A percentile compares a stretch with the other conserved stretches of the same genome.
Evolutionary conservation across 1,139 yeast genomes (phyloP).

Genomic region (Kazachstania sp.): DNA sequence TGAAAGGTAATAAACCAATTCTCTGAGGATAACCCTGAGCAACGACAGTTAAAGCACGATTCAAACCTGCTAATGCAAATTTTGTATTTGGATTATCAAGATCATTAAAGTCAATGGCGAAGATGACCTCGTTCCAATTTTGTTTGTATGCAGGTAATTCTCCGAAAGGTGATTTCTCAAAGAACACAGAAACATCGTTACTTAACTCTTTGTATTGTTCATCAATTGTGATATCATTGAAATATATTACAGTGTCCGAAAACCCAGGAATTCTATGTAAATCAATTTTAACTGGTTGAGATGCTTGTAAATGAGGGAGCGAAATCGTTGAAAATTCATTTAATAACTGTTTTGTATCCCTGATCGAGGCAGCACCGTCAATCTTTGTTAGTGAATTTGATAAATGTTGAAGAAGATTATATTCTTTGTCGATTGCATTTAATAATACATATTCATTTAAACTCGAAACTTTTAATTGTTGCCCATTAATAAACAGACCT

Average conservation of each 20-base stretch:
- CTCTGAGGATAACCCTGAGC: conserved; percentile 65
- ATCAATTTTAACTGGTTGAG: conserved; percentile 29
- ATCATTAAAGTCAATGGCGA: conserved; percentile 58
- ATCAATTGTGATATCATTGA: conserved; percentile 71
- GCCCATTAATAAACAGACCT: conserved; percentile 60
- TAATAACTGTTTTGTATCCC: conserved; percentile 11
- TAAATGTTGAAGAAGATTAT: conserved; percentile 9
- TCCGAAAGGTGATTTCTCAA: conserved; percentile 39
- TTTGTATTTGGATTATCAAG: conserved; percentile 36
- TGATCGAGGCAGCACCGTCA: conserved; percentile 3
- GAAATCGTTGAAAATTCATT: conserved; percentile 18
- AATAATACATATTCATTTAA: conserved; percentile 18
- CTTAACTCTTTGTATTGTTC: conserved; percentile 42
- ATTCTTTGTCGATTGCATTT: conserved; percentile 17
- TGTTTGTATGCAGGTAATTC: conserved; percentile 63
- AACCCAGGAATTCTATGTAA: conserved; percentile 26
- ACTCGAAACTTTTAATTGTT: conserved; percentile 31
- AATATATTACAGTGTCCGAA: conserved; percentile 46
- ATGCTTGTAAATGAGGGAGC: conserved; percentile 15
- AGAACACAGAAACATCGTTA: conserved; percentile 38
- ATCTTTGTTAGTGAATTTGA: conserved; percentile 6
- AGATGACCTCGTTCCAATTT: conserved; percentile 68
- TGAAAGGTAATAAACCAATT: conserved; percentile 67
- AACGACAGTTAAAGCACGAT: conserved; percentile 40
- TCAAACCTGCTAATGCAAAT: conserved; percentile 40